These are phyloP conservation scores for Sclerotinia subarctica DNA, from an alignment of 2,329 filamentous ascomycete species.

Conservation along the genomic window DNA sequence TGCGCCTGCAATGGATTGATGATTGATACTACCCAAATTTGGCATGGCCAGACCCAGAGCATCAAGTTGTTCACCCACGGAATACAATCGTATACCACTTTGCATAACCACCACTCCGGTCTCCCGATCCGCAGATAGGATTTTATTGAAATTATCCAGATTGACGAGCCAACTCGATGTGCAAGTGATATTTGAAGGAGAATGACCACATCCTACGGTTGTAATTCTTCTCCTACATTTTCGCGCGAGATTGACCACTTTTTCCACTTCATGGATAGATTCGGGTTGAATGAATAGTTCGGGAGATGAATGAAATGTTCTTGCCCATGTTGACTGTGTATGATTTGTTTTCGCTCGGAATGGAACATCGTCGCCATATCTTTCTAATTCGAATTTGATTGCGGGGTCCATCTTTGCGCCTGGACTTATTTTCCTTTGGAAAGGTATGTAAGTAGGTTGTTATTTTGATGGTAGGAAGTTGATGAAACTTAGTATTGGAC, in stretches of 20 bases:
- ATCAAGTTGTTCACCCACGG: conserved; percentile 71
- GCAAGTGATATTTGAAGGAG: conserved; percentile 86
- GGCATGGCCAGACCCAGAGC: conserved; percentile 77
- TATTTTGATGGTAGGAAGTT: too few species aligned
- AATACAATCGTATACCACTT: conserved; percentile 79
- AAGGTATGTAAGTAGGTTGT: not conserved
- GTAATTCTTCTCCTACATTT: conserved; percentile 77
- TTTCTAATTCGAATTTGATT: conserved; percentile 53
- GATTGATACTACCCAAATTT: conserved; percentile 91
- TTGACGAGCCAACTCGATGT: conserved; percentile 94
- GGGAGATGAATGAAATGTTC: conserved; percentile 83
- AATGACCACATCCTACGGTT: conserved; percentile 87
- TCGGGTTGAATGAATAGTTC: conserved; percentile 89
- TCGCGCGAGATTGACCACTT: conserved; percentile 75
- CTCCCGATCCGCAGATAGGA: conserved; percentile 66
- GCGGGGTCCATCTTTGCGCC: conserved; percentile 41
- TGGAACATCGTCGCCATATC: conserved; percentile 60
- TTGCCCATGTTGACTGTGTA: conserved; percentile 89
- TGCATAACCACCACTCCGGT: conserved; percentile 71
- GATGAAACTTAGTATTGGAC: not conserved
- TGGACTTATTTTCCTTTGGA: not conserved
- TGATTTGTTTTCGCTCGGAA: conserved; percentile 74
- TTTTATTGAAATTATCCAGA: conserved; percentile 74
- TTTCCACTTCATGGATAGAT: conserved; percentile 76
- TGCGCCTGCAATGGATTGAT: conserved; percentile 88